Conservation (phyloP, 1,284 basidiomycete genomes). For the Apiotrichum mycotoxinovorans region DNA sequence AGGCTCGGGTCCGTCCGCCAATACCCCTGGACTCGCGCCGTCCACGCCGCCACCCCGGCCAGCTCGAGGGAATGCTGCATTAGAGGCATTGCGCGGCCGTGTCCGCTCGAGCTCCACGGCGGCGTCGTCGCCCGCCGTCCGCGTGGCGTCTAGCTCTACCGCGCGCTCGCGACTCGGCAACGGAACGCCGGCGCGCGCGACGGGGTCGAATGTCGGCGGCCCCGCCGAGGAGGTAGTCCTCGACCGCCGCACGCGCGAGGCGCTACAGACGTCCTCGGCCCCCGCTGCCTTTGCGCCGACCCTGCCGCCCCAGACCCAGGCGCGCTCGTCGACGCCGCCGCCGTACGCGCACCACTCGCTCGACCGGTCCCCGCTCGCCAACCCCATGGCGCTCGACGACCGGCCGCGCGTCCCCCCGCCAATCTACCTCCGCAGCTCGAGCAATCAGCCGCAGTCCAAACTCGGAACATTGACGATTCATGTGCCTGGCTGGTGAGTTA, state of each 20-base stretch:
- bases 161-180: background rate
- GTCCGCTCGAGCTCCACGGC: background rate
- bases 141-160: background rate
- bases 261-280: constrained; percentile 5
- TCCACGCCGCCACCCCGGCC: background rate
- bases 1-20: background rate
- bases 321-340: constrained; percentile 23
- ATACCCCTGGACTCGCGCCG: background rate
- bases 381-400: constrained; percentile 33
- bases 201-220: background rate
- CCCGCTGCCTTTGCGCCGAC: background rate
- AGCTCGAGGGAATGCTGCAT: background rate
- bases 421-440: constrained; percentile 36
- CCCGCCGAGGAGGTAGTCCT: background rate
- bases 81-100: background rate
- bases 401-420: constrained; percentile 40
- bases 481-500: constrained; percentile 41
- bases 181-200: background rate
- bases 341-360: constrained; percentile 35
- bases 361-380: constrained; percentile 33
- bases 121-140: background rate
- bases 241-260: constrained; percentile 1
- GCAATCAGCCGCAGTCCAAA: constrained; percentile 26
- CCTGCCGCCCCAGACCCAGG: background rate
- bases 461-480: constrained; percentile 37